Percentiles rank a stretch among this genome's conserved stretches.
Conservation (phyloP, 2,329 filamentous ascomycete species). For the Epichloe festucae region DNA sequence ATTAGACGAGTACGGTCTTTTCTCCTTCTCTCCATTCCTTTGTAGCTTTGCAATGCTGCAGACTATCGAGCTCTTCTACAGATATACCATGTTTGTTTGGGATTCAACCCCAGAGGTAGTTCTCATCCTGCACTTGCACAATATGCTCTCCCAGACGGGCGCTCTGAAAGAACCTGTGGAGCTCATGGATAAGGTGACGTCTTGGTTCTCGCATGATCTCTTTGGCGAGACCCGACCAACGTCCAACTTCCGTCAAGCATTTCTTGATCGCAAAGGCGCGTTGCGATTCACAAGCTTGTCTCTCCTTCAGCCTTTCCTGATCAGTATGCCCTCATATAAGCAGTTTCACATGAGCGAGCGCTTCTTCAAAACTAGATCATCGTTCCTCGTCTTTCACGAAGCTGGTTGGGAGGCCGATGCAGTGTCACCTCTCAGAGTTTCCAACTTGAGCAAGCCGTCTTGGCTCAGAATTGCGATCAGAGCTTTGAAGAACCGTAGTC, state of each 20-base stretch:
- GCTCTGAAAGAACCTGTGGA: slow-evolving; percentile 22
- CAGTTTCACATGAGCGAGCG: slow-evolving; percentile 5
- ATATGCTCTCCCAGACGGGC: slow-evolving; percentile 30
- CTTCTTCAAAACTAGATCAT: slow-evolving; percentile 7
- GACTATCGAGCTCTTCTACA: slow-evolving; percentile 27
- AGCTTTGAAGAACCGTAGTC: not conserved
- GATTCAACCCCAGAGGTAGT: slow-evolving; percentile 26
- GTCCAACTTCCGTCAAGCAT: not conserved
- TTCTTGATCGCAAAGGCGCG: not conserved
- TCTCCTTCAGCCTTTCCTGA: not conserved
- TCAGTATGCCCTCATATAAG: slow-evolving; percentile 11
- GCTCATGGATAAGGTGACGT: slow-evolving; percentile 14
- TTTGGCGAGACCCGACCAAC: not conserved
- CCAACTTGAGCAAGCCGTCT: not conserved
- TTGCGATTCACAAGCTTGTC: not conserved
- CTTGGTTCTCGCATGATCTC: not conserved
- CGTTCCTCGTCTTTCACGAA: slow-evolving; percentile 3
- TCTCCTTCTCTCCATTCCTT: slow-evolving; percentile 34
- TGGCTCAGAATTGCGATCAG: not conserved
- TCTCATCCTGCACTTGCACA: slow-evolving; percentile 31
- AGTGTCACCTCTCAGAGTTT: not conserved
- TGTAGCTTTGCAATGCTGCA: slow-evolving; percentile 33
- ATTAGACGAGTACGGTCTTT: slow-evolving; percentile 28
- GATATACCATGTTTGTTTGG: slow-evolving; percentile 22
- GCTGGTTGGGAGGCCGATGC: not conserved